Evolutionary conservation across 2,329 filamentous ascomycete species (phyloP).

Genomic region (Trichoderma aggressivum): DNA sequence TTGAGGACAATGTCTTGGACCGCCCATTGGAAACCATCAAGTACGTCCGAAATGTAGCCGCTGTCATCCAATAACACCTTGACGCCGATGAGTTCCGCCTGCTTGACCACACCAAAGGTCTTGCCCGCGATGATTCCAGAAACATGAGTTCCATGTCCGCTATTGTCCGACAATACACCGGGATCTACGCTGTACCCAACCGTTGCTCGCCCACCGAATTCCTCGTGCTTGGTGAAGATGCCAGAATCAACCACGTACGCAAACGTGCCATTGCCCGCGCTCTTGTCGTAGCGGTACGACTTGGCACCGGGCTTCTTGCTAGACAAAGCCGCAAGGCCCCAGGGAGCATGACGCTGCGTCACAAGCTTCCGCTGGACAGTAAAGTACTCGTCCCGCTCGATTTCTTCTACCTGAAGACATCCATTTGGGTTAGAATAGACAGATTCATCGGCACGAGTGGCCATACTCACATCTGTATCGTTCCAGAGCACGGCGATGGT

Average conservation of each 20-base stretch:
- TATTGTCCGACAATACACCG: conserved; percentile 33
- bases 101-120: conserved; percentile 46
- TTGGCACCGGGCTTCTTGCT: conserved; percentile 33
- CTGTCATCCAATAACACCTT: conserved; percentile 40
- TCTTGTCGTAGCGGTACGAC: conserved; percentile 41
- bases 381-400: not conserved
- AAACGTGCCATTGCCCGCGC: conserved; percentile 41
- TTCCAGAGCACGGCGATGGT: conserved; percentile 40
- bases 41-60: conserved; percentile 22
- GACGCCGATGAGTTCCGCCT: conserved; percentile 36
- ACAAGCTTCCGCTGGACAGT: conserved; percentile 20
- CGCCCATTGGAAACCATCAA: conserved; percentile 32
- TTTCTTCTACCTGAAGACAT: not conserved
- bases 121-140: conserved; percentile 44
- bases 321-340: conserved; percentile 47
- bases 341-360: conserved; percentile 37
- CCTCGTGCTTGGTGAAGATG: conserved; percentile 43
- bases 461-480: conserved; percentile 30
- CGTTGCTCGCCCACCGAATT: conserved; percentile 43
- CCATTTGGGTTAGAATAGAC: not conserved
- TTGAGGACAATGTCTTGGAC: not conserved
- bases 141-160: conserved; percentile 48
- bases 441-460: not conserved
- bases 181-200: conserved; percentile 36
- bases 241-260: conserved; percentile 56